Conservation (phyloP, 768 basidiomycete genomes). For the Lentinula boryana region DNA sequence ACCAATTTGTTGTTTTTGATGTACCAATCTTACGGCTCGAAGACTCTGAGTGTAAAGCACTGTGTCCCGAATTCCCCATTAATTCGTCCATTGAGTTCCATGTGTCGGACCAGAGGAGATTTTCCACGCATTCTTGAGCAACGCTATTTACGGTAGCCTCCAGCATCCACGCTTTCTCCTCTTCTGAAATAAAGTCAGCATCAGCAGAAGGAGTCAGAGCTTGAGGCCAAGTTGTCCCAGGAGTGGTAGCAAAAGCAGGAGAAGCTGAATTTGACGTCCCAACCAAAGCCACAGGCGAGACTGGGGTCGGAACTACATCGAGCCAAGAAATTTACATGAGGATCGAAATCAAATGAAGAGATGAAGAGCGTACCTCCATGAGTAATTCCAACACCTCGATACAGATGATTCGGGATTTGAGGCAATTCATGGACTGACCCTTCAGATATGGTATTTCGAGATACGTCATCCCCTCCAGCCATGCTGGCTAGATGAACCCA, state of each 20-base stretch:
- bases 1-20: not conserved
- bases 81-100: constrained; percentile 44
- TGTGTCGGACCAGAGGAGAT: constrained; percentile 58
- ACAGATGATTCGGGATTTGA: constrained; percentile 14
- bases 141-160: constrained; percentile 62
- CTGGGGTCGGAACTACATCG: constrained; percentile 63
- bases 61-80: constrained; percentile 6
- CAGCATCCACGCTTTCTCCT: constrained; percentile 58
- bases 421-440: not conserved
- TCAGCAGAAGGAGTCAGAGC: not conserved
- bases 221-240: not conserved
- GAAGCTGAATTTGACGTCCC: constrained; percentile 39
- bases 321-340: constrained; percentile 18
- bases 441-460: not conserved
- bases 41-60: not conserved
- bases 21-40: not conserved
- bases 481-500: constrained; percentile 54
- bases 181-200: not conserved
- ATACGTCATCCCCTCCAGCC: constrained; percentile 41
- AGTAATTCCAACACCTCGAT: constrained; percentile 34
- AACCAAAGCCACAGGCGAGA: constrained; percentile 71
- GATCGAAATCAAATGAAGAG: too few species aligned
- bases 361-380: constrained; percentile 13
- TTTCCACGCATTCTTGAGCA: constrained; percentile 70
- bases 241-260: not conserved